Conservation (phyloP, 1,284 basidiomycete genomes). For the Testicularia cyperi region DNA sequence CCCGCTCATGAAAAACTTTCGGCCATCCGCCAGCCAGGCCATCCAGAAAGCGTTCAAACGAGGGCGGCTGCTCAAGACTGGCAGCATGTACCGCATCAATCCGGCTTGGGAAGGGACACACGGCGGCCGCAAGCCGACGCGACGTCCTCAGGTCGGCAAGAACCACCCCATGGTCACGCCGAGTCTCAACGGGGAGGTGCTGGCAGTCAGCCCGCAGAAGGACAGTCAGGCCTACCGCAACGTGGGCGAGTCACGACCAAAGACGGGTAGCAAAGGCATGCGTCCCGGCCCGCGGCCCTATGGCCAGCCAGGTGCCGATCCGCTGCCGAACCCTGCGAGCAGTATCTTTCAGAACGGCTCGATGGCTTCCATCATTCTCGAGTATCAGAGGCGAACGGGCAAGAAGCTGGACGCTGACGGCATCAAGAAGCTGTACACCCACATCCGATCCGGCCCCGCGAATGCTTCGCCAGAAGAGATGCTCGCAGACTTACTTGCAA, state of each 20-base stretch:
- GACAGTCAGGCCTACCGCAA: constrained; percentile 46
- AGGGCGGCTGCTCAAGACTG: constrained; percentile 53
- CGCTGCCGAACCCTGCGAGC: constrained; percentile 49
- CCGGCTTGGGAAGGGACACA: constrained; percentile 48
- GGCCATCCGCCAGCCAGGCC: constrained; percentile 56
- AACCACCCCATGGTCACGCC: constrained; percentile 52
- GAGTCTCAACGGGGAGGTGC: constrained; percentile 46
- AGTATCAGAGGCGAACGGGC: constrained; percentile 43
- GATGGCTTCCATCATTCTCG: constrained; percentile 43
- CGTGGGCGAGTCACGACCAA: constrained; percentile 20
- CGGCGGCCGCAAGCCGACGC: constrained; percentile 43
- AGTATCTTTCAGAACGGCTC: constrained; percentile 51
- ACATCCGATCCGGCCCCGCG: constrained; percentile 29
- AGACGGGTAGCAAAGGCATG: constrained; percentile 12
- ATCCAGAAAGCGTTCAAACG: constrained; percentile 57
- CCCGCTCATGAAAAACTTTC: constrained; percentile 56
- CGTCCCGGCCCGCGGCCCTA: constrained; percentile 43
- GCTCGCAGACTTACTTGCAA: constrained; percentile 23
- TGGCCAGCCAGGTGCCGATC: constrained; percentile 48
- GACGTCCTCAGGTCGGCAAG: constrained; percentile 43
- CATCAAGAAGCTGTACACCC: constrained; percentile 14
- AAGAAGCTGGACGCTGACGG: constrained; percentile 32
- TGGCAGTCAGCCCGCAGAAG: constrained; percentile 46
- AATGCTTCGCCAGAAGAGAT: constrained; percentile 31
- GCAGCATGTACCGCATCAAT: constrained; percentile 55